Percentiles rank a stretch among this genome's conserved stretches.
These are phyloP conservation scores for Boletus edulis DNA, from an alignment of 768 basidiomycete genomes.

Conservation along the genomic window DNA sequence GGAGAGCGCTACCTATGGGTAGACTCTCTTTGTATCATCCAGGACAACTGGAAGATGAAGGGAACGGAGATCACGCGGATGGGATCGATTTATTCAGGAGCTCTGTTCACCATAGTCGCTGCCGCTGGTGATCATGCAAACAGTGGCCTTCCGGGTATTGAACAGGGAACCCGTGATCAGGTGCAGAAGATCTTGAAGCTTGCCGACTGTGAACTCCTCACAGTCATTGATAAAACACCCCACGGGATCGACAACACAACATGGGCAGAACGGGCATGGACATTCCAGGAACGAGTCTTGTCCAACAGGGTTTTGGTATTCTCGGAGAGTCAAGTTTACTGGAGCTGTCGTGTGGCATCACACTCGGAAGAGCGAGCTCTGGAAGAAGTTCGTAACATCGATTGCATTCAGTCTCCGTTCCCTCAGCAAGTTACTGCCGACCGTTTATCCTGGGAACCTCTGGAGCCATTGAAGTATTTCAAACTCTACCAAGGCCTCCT, in stretches of 20 bases:
- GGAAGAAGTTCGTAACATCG: constrained; percentile 1
- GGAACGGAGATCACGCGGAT: too few relatives aligned
- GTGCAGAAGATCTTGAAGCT: constrained; percentile 11
- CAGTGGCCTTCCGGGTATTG: constrained; percentile 11
- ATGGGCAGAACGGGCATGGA: constrained; percentile 19
- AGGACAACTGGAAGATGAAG: too few relatives aligned
- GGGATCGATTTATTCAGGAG: too few relatives aligned
- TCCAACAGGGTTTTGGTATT: constrained; percentile 17
- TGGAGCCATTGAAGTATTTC: neutral
- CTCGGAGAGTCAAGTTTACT: constrained; percentile 17
- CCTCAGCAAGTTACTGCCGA: neutral
- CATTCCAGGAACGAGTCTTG: constrained; percentile 18
- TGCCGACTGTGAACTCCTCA: constrained; percentile 7
- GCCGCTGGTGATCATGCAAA: neutral
- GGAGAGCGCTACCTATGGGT: neutral
- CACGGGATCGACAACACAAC: neutral
- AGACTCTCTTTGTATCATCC: too few relatives aligned
- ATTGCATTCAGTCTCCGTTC: neutral
- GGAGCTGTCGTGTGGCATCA: constrained; percentile 9
- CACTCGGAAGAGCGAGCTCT: neutral
- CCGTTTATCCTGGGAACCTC: neutral
- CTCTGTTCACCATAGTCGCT: too few relatives aligned
- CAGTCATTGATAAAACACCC: neutral
- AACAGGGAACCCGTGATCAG: neutral
- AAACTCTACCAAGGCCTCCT: too few relatives aligned